These are phyloP conservation scores for Fulvia fulva DNA, from an alignment of 2,329 filamentous ascomycete species.

Conservation along the genomic window DNA sequence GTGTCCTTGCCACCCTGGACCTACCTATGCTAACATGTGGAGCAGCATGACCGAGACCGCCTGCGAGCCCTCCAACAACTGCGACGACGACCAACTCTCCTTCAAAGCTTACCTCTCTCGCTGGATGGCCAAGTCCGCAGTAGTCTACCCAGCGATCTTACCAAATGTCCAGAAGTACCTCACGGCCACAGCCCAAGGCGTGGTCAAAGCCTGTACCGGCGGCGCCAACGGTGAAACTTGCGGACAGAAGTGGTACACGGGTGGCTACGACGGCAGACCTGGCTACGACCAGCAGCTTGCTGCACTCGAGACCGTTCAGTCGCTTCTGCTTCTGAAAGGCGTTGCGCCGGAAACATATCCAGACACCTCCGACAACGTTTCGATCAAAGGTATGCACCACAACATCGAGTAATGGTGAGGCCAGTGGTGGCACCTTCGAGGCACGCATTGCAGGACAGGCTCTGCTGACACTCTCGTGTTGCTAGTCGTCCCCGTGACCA, in stretches of 20 bases:
- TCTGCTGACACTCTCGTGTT: too few species aligned
- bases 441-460: too few species aligned
- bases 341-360: conserved; percentile 9
- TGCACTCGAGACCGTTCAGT: conserved; percentile 44
- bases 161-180: conserved; percentile 38
- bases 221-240: conserved; percentile 34
- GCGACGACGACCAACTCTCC: conserved; percentile 66
- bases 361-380: conserved; percentile 14
- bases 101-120: conserved; percentile 74
- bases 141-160: conserved; percentile 42
- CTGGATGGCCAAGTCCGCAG: conserved; percentile 51
- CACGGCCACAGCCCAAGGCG: conserved; percentile 40
- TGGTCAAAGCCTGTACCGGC: conserved; percentile 43
- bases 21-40: conserved; percentile 8
- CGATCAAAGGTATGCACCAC: conserved; percentile 8
- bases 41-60: conserved; percentile 58
- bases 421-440: too few species aligned
- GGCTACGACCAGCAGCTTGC: conserved; percentile 45
- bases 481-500: conserved; percentile 14
- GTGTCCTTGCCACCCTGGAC: background rate
- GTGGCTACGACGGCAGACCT: conserved; percentile 38
- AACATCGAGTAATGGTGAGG: too few species aligned
- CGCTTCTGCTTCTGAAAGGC: conserved; percentile 34
- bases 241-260: conserved; percentile 45
- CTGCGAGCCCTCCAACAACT: conserved; percentile 59